A percentile compares a stretch with the other conserved stretches of the same genome.
Evolutionary conservation across 1,139 yeast species (phyloP).

Genomic region (Taiozyma sp.): DNA sequence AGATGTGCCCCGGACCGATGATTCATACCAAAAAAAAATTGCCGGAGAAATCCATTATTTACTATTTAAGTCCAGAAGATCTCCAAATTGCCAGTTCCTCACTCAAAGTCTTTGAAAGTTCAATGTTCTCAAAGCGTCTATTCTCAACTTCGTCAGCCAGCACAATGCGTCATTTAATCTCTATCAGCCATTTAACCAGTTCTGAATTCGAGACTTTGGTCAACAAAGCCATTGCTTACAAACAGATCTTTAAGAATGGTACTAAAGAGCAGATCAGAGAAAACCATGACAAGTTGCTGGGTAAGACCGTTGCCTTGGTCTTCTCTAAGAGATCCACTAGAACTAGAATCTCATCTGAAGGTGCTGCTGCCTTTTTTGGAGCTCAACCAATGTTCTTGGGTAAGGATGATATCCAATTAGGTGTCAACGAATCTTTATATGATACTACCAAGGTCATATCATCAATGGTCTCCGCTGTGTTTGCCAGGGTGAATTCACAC

Average conservation of each 20-base stretch:
- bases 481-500: conserved; percentile 91
- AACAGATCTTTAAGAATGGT: conserved; percentile 49
- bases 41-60: background rate
- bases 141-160: background rate
- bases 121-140: conserved; percentile 8
- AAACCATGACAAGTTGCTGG: conserved; percentile 55
- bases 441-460: conserved; percentile 88
- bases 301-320: conserved; percentile 76
- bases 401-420: conserved; percentile 92
- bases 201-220: conserved; percentile 66
- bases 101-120: background rate
- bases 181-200: conserved; percentile 68
- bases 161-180: conserved; percentile 63
- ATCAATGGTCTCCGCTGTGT: conserved; percentile 91
- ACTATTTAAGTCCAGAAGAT: background rate
- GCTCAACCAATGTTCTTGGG: conserved; percentile 97
- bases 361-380: conserved; percentile 90
- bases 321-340: conserved; percentile 92
- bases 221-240: conserved; percentile 58
- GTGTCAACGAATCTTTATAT: conserved; percentile 84
- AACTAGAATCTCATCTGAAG: conserved; percentile 91
- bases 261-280: conserved; percentile 36
- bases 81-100: background rate
- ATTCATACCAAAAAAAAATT: background rate
- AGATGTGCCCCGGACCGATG: background rate